Base-by-base conservation (phyloP, 441 rosid species). In the Pelargonium hybrid region DNA sequence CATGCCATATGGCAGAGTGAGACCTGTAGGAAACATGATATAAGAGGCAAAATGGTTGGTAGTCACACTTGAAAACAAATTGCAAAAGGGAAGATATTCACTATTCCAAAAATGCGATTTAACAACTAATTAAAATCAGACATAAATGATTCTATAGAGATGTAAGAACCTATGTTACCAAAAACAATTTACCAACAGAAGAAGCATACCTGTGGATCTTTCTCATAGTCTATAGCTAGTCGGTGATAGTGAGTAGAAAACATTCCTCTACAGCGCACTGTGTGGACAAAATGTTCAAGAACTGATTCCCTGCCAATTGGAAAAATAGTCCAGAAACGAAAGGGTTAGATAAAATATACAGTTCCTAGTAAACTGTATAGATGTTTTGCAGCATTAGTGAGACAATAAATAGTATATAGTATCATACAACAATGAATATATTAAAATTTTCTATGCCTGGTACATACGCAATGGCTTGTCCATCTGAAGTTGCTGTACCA, bases 391-490 rank as follows among this genome's bases (percentile, higher is more conserved):
- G 43, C 54, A 67, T 21, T 3, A 26, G 25, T 21, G 13, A 39
- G 70, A 72, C 39, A 65, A 70, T 65, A 26, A 63, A 72, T 54
- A 21, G 21, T 69, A 21, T 69, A 15, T 4, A 11, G 13, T 15
- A 64, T 50, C 67, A 39, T 13, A 17, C 21, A 41, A 26, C 48
- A 67, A 45, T 21, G 47, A 14, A 48, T 41, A 21, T 17, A 45
- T 15, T 18, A 23, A 70, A 63, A 17, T 62, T 57, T 66, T 70
- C 21, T 23, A 52, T n/a, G 62, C 54, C 59, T 13, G 69, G 66
- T 54, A 82, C 90, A 57, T 84, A 92, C 98, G 98, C 99, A 81
- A 94, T 94, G 78, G 99, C 99, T 82, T 94, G 98, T 76, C 99
- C 99, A 83, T 95, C 99, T 71, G 98, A 95, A 57, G 99, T 90